A percentile compares a stretch with the other conserved stretches of the same genome.
phyloP scores from a whole-genome alignment of 1,284 basidiomycete species.

The Cystobasidiaceae sp. region DNA sequence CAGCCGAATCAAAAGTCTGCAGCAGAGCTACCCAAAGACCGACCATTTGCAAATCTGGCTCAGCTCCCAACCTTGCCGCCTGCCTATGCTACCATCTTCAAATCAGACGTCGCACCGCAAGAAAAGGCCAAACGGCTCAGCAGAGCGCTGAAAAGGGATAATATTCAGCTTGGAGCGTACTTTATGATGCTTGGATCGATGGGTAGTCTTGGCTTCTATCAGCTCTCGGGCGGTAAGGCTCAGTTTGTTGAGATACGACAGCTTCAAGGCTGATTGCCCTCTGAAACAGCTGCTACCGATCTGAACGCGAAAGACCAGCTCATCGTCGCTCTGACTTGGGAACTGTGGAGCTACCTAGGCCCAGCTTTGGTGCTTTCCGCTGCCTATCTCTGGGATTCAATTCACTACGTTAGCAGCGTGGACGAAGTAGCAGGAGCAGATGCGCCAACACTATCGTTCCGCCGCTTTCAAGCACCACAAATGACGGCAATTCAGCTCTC shows the following conservation, averaged over 20 bases:
- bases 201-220: slow-evolving; percentile 2
- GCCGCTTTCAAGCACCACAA: not conserved
- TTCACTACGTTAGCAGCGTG: not conserved
- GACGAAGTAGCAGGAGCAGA: not conserved
- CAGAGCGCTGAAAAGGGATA: not conserved
- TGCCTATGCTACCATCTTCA: not conserved
- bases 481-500: slow-evolving; percentile 3
- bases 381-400: not conserved
- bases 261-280: not conserved
- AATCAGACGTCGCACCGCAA: not conserved
- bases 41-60: not conserved
- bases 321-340: not conserved
- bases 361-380: not conserved
- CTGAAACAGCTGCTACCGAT: not conserved
- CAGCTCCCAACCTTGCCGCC: not conserved
- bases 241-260: not conserved
- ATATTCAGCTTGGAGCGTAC: not conserved
- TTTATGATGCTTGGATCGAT: slow-evolving; percentile 6
- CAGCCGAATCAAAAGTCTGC: not conserved
- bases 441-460: not conserved
- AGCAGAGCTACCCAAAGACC: not conserved
- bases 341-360: not conserved
- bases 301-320: not conserved
- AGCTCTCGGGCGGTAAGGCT: not conserved
- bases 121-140: slow-evolving; percentile 1